A percentile compares a stretch with the other conserved stretches of the same genome.
These are phyloP conservation scores for Microbotryum violaceum DNA, from an alignment of 1,284 basidiomycete genomes.

Conservation along the genomic window DNA sequence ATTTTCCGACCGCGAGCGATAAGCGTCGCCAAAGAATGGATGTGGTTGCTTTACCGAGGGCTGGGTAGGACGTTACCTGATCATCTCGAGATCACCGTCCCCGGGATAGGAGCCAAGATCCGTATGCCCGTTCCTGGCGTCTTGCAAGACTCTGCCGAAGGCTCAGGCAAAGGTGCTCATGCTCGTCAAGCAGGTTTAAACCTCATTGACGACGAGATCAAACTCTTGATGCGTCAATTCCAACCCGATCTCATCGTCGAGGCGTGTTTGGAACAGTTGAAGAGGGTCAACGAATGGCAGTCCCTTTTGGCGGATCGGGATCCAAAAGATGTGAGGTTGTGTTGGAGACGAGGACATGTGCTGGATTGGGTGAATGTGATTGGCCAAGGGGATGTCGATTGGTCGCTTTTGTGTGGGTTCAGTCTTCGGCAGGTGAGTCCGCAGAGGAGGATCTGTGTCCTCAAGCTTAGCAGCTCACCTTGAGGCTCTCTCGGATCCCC, in stretches of 20 bases:
- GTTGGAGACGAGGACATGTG: conserved; percentile 26
- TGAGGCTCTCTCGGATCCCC: background rate
- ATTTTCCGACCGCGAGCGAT: conserved; percentile 26
- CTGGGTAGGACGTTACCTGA: conserved; percentile 23
- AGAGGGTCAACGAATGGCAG: conserved; percentile 22
- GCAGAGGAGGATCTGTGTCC: background rate
- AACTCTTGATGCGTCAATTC: background rate
- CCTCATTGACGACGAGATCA: background rate
- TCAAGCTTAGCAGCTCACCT: background rate
- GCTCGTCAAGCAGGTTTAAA: background rate
- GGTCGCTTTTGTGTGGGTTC: conserved; percentile 16
- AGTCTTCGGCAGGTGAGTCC: conserved; percentile 18
- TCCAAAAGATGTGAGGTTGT: conserved; percentile 17
- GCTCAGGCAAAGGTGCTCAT: conserved; percentile 2
- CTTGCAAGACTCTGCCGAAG: conserved; percentile 5
- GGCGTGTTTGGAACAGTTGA: conserved; percentile 20
- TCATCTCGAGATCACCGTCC: conserved; percentile 23
- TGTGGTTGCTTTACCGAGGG: conserved; percentile 25
- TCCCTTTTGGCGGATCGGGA: conserved; percentile 21
- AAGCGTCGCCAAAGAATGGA: conserved; percentile 28
- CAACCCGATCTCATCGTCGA: conserved; percentile 15
- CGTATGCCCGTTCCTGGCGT: conserved; percentile 19
- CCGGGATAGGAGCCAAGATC: conserved; percentile 24
- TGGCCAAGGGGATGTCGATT: conserved; percentile 14
- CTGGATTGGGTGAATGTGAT: conserved; percentile 31